These are phyloP conservation scores for Cyanidium caldarium DNA, from an alignment of 23 red algal species.

Conservation along the genomic window DNA sequence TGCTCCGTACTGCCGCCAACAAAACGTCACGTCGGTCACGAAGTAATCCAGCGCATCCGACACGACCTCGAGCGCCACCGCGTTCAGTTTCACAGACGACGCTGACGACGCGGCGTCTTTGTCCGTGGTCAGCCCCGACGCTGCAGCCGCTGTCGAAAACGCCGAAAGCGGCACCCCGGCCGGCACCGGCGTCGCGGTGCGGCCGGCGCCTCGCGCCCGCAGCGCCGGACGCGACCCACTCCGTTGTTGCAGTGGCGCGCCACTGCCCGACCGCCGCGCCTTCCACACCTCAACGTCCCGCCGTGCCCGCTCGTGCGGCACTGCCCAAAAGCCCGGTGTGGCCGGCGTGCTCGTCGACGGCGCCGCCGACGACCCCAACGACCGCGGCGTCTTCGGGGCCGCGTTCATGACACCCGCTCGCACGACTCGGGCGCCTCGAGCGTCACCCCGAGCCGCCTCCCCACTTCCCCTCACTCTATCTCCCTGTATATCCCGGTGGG, in stretches of 20 bases:
- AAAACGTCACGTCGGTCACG: conserved; percentile 88
- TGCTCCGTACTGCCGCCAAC: conserved; percentile 18
- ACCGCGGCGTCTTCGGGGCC: background rate
- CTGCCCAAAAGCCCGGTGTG: background rate
- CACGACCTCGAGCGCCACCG: background rate
- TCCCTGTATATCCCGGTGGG: no score
- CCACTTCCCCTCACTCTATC: no score
- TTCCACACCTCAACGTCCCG: background rate
- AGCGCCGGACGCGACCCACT: background rate
- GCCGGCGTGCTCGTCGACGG: background rate
- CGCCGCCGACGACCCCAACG: background rate
- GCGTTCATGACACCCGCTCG: no score
- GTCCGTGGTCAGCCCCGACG: no score
- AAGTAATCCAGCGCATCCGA: conserved; percentile 19
- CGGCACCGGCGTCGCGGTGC: background rate
- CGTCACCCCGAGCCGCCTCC: no score
- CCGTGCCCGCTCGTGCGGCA: background rate
- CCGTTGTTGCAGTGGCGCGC: background rate
- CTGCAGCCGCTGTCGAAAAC: no score
- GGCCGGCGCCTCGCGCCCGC: background rate
- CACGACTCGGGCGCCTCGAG: no score
- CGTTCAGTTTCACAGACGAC: background rate
- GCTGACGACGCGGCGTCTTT: background rate
- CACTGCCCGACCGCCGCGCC: background rate
- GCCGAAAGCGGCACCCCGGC: background rate